These are phyloP conservation scores for Pichia occidentalis DNA, from an alignment of 805 yeast species.

Conservation along the genomic window DNA sequence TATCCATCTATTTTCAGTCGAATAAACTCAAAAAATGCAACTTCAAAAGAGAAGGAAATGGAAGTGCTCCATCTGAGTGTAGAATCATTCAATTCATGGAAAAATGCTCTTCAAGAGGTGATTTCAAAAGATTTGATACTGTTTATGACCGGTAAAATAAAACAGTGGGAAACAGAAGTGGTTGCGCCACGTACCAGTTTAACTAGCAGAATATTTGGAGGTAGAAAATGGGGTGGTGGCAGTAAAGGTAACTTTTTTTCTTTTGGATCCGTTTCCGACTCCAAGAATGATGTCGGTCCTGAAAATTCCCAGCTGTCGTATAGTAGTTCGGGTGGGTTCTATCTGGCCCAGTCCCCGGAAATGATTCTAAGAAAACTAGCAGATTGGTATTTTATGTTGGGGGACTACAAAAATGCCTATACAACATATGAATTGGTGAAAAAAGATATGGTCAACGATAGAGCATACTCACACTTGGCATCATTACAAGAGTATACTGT, in stretches of 20 bases:
- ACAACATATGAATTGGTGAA: constrained; percentile 75
- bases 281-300: too few species aligned
- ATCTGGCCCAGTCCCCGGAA: constrained; percentile 58
- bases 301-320: constrained; percentile 36
- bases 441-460: constrained; percentile 69
- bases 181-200: constrained; percentile 71
- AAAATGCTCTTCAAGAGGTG: constrained; percentile 39
- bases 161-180: constrained; percentile 78
- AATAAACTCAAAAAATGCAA: too few species aligned
- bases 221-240: constrained; percentile 45
- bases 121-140: constrained; percentile 55
- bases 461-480: constrained; percentile 76
- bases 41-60: background rate
- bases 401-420: constrained; percentile 81
- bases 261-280: constrained; percentile 22
- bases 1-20: constrained; percentile 27
- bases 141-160: constrained; percentile 77
- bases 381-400: constrained; percentile 87
- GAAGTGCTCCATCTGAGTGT: constrained; percentile 2
- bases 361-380: constrained; percentile 75
- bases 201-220: constrained; percentile 60
- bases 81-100: constrained; percentile 25
- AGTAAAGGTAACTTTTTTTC: constrained; percentile 30
- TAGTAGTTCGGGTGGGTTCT: constrained; percentile 48
- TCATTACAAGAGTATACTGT: constrained; percentile 87